Percentiles rank a stretch among this genome's conserved stretches.
Evolutionary conservation across 495 filamentous ascomycete genomes (phyloP).

Genomic region (Aspergillus incahuasiensis): DNA sequence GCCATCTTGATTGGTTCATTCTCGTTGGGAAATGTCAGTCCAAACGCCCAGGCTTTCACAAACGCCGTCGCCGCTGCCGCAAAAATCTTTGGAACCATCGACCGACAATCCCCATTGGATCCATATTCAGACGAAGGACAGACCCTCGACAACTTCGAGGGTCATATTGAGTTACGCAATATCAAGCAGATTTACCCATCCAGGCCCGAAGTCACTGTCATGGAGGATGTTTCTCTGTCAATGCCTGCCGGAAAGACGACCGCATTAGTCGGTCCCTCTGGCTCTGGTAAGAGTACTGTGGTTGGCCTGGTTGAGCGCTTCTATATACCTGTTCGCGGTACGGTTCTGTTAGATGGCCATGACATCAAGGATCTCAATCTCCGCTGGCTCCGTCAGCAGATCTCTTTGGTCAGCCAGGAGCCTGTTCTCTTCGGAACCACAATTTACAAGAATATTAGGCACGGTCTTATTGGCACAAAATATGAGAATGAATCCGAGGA

Average conservation of each 20-base stretch:
- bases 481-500: conserved; percentile 63
- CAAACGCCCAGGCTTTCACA: conserved; percentile 79
- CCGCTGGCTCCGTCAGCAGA: conserved; percentile 85
- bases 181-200: conserved; percentile 94
- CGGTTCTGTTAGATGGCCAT: conserved; percentile 77
- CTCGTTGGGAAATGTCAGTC: conserved; percentile 81
- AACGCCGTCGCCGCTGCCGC: conserved; percentile 75
- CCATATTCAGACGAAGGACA: conserved; percentile 65
- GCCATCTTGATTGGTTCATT: conserved; percentile 89
- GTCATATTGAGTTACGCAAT: conserved; percentile 74
- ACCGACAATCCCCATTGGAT: conserved; percentile 82
- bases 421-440: conserved; percentile 68
- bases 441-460: conserved; percentile 79
- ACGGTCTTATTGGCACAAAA: conserved; percentile 83
- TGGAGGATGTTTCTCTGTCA: conserved; percentile 71
- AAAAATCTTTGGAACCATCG: conserved; percentile 91
- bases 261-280: conserved; percentile 81
- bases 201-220: conserved; percentile 80
- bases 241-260: conserved; percentile 85
- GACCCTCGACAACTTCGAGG: conserved; percentile 66
- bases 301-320: conserved; percentile 90
- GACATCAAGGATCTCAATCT: conserved; percentile 80
- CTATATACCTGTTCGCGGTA: conserved; percentile 79
- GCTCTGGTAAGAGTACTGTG: conserved; percentile 88
- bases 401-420: conserved; percentile 85